A percentile compares a stretch with the other conserved stretches of the same genome.
Evolutionary conservation across 2,329 filamentous ascomycete species (phyloP).

Genomic region (Fusarium sp.): DNA sequence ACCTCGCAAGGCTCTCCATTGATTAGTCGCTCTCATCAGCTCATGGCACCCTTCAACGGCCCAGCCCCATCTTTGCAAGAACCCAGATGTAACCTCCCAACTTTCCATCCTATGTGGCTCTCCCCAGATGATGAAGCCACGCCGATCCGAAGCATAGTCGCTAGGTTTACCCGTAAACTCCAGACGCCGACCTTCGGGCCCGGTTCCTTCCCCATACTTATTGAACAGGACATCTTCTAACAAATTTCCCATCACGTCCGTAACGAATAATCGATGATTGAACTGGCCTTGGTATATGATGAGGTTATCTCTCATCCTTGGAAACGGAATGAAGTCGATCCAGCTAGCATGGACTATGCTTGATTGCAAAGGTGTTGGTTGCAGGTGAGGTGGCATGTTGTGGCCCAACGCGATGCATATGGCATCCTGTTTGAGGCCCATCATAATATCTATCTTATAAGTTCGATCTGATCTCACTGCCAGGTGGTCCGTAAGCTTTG

Average conservation of each 20-base stretch:
- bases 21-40: conserved; percentile 10
- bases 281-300: not conserved
- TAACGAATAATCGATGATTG: conserved; percentile 7
- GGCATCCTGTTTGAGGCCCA: conserved; percentile 9
- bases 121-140: conserved; percentile 14
- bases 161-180: not conserved
- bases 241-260: conserved; percentile 7
- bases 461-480: not conserved
- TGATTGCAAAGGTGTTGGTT: conserved; percentile 3
- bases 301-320: conserved; percentile 12
- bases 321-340: conserved; percentile 12
- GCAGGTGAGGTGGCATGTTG: conserved; percentile 2
- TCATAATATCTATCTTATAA: conserved; percentile 14
- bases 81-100: conserved; percentile 15
- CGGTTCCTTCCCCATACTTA: conserved; percentile 14
- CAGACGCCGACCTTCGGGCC: not conserved
- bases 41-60: conserved; percentile 10
- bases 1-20: conserved; percentile 12
- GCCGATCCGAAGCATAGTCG: not conserved
- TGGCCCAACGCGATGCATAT: not conserved
- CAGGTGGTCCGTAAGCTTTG: not conserved
- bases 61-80: conserved; percentile 21
- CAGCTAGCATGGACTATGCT: not conserved
- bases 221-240: conserved; percentile 16
- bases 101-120: not conserved